phyloP scores from a whole-genome alignment of 148 eudicot genomes.

The Silene latifolia region DNA sequence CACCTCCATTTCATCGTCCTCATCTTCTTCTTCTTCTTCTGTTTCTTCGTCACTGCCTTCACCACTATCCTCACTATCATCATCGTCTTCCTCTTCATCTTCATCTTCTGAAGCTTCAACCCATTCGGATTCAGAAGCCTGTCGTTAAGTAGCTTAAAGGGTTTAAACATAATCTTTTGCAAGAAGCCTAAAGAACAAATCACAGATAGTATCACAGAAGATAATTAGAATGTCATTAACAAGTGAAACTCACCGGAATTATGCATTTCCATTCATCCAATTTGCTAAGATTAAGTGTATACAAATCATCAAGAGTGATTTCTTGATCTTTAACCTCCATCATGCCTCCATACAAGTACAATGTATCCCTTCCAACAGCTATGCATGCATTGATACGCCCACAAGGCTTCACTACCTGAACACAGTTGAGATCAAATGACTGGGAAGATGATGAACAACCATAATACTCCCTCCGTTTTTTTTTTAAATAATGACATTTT shows the following conservation, averaged over 20 bases:
- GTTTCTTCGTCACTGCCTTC: constrained; percentile 49
- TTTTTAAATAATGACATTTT: too few species aligned
- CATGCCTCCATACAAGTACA: constrained; percentile 95
- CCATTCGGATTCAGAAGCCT: constrained; percentile 99
- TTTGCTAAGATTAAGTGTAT: constrained; percentile 87
- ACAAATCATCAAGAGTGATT: constrained; percentile 88
- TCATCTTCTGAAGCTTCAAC: constrained; percentile 86
- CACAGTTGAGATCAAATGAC: constrained; percentile 9
- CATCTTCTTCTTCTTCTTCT: constrained; percentile 56
- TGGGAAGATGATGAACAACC: constrained; percentile 2
- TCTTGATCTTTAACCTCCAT: constrained; percentile 96
- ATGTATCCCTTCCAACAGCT: constrained; percentile 89
- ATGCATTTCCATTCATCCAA: constrained; percentile 98
- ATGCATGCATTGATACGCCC: constrained; percentile 88
- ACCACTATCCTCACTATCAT: constrained; percentile 41
- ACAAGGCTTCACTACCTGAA: constrained; percentile 90
- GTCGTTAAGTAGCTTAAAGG: constrained; percentile 4
- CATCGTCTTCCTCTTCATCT: constrained; percentile 51
- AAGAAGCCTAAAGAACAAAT: not conserved
- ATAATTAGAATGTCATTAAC: not conserved
- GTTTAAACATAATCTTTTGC: not conserved
- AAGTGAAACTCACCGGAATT: constrained; percentile 59
- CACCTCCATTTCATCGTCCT: constrained; percentile 43
- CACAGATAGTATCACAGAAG: not conserved
- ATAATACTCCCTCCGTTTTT: not conserved